These are phyloP conservation scores for Omphalea diandra DNA, from an alignment of 441 rosid species.

Conservation along the genomic window DNA sequence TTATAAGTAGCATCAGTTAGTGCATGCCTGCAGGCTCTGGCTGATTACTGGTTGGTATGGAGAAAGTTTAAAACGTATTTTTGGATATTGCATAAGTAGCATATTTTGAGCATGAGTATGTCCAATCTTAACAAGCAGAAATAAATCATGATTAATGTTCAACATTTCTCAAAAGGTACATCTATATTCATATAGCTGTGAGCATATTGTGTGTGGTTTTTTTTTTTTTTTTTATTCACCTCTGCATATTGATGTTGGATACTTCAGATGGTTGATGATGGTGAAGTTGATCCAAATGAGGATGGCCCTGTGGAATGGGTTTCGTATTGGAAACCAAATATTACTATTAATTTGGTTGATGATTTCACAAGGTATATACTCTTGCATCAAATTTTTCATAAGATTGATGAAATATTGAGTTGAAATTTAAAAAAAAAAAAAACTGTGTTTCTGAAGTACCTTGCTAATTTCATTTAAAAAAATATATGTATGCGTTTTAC, in stretches of 20 bases:
- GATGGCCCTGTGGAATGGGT: conserved; percentile 80
- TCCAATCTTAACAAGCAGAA: background rate
- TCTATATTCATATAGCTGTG: background rate
- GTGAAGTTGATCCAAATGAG: conserved; percentile 49
- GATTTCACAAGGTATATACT: conserved; percentile 76
- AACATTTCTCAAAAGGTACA: background rate
- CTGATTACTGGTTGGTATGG: too few relatives aligned
- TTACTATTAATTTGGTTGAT: conserved; percentile 85
- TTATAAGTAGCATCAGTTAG: too few relatives aligned
- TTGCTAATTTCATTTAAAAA: background rate
- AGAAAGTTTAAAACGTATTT: too few relatives aligned
- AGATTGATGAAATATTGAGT: conserved; percentile 7
- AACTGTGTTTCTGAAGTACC: background rate
- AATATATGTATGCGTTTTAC: background rate
- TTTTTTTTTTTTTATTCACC: conserved; percentile 9
- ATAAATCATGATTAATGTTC: background rate
- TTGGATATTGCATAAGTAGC: too few relatives aligned
- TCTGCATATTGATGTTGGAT: conserved; percentile 18
- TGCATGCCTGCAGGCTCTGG: too few relatives aligned
- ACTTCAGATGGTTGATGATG: conserved; percentile 51
- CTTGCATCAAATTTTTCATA: background rate
- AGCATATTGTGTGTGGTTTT: background rate
- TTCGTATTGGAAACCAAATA: conserved; percentile 93
- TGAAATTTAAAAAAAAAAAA: conserved; percentile 1
- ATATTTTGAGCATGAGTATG: too few relatives aligned